phyloP scores from a whole-genome alignment of 2,329 filamentous ascomycete genomes.

The Diaporthe sp. region DNA sequence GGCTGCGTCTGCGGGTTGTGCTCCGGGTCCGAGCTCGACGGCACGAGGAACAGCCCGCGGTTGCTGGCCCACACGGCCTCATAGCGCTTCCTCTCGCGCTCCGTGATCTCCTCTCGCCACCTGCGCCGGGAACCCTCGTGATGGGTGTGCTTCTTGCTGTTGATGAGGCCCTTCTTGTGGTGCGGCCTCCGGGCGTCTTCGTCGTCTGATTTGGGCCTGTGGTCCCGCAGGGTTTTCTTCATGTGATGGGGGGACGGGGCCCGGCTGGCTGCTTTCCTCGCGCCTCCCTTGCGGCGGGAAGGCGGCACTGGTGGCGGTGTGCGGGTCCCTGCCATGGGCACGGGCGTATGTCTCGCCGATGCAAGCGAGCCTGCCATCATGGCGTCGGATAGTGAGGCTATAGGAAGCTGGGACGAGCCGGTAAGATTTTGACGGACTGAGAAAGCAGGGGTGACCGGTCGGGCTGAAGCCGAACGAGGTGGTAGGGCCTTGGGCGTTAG shows the following conservation, averaged over 20 bases:
- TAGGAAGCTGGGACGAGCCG: slow-evolving; percentile 55
- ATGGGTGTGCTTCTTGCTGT: slow-evolving; percentile 78
- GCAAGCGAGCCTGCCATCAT: slow-evolving; percentile 83
- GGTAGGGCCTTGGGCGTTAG: slow-evolving; percentile 44
- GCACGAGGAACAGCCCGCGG: slow-evolving; percentile 68
- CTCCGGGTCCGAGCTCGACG: slow-evolving; percentile 29
- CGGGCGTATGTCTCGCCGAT: slow-evolving; percentile 66
- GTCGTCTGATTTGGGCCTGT: slow-evolving; percentile 64
- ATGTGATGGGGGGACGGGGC: slow-evolving; percentile 66
- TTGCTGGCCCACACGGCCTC: slow-evolving; percentile 90
- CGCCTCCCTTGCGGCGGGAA: slow-evolving; percentile 48
- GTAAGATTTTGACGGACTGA: slow-evolving; percentile 41
- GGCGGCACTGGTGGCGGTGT: slow-evolving; percentile 55
- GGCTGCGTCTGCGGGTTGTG: slow-evolving; percentile 2
- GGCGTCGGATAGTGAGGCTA: slow-evolving; percentile 78
- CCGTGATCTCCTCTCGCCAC: slow-evolving; percentile 82
- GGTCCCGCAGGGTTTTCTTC: slow-evolving; percentile 76
- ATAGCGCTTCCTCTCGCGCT: slow-evolving; percentile 82
- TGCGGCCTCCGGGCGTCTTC: slow-evolving; percentile 67
- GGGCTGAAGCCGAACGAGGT: slow-evolving; percentile 37
- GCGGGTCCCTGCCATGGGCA: slow-evolving; percentile 46
- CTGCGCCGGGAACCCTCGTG: slow-evolving; percentile 81
- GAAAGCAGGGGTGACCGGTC: slow-evolving; percentile 34
- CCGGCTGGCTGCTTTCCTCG: slow-evolving; percentile 54
- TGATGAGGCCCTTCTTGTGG: slow-evolving; percentile 59